Conservation (phyloP, 495 filamentous ascomycete genomes). For the Aspergillus sclerotiicarbonarius region DNA sequence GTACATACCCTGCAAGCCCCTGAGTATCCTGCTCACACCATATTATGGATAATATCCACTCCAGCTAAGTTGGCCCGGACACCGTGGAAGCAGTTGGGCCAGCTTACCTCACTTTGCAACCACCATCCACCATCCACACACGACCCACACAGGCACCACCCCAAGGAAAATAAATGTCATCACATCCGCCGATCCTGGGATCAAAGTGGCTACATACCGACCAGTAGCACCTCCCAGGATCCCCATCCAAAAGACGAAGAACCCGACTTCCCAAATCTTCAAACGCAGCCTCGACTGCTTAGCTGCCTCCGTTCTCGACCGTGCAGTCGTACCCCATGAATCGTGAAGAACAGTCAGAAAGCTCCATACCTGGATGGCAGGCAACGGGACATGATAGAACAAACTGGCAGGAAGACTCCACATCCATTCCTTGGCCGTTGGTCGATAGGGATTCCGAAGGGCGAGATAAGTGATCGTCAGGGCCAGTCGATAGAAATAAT, state of each 20-base stretch:
- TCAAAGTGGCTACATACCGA: background rate
- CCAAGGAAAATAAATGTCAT: too few species aligned
- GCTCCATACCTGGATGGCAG: slow-evolving; percentile 32
- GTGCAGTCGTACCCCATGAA: slow-evolving; percentile 35
- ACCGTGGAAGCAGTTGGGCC: too few species aligned
- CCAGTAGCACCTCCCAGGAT: slow-evolving; percentile 22
- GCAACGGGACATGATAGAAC: slow-evolving; percentile 34
- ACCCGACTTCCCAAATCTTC: slow-evolving; percentile 25
- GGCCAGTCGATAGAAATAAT: slow-evolving; percentile 24
- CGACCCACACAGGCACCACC: too few species aligned
- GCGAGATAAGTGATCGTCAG: slow-evolving; percentile 30
- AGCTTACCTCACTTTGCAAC: too few species aligned
- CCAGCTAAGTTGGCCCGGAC: too few species aligned
- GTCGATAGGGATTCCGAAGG: slow-evolving; percentile 25
- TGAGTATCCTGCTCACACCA: too few species aligned
- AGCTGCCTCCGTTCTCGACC: slow-evolving; percentile 19
- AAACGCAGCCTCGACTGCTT: slow-evolving; percentile 24
- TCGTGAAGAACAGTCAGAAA: slow-evolving; percentile 29
- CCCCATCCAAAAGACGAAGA: slow-evolving; percentile 31
- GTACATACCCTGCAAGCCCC: too few species aligned
- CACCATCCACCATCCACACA: too few species aligned
- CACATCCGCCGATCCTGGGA: too few species aligned
- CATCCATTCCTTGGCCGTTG: slow-evolving; percentile 19
- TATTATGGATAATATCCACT: too few species aligned
- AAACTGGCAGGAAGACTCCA: slow-evolving; percentile 26